Evolutionary conservation across 371 early-diverging fungal species (phyloP).

Genomic region (Apophysomyces sp.): DNA sequence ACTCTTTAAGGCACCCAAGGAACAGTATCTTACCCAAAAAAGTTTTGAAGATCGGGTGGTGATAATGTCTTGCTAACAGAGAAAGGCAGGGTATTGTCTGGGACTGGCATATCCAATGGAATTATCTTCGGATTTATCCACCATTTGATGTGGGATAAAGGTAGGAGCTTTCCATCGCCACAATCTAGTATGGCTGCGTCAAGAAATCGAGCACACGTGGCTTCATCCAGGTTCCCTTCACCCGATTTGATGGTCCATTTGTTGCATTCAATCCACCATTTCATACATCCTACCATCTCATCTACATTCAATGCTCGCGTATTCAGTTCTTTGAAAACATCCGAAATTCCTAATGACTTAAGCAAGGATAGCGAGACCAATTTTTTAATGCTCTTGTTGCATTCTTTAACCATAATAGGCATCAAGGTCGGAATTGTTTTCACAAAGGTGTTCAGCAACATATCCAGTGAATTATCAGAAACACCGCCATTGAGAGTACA

Average conservation of each 20-base stretch:
- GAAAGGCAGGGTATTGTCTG: slow-evolving; percentile 62
- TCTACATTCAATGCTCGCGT: slow-evolving; percentile 46
- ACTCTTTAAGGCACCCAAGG: not conserved
- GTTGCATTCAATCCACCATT: slow-evolving; percentile 73
- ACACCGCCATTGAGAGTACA: not conserved
- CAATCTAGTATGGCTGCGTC: slow-evolving; percentile 40
- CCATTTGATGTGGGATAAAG: slow-evolving; percentile 44
- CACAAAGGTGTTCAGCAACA: slow-evolving; percentile 55
- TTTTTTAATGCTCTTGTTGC: slow-evolving; percentile 59
- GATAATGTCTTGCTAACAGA: slow-evolving; percentile 63
- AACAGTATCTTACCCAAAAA: slow-evolving; percentile 43
- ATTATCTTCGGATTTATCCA: slow-evolving; percentile 63
- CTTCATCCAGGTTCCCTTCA: slow-evolving; percentile 4
- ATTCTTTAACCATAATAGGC: slow-evolving; percentile 39
- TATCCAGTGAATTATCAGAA: slow-evolving; percentile 9
- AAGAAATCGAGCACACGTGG: slow-evolving; percentile 19
- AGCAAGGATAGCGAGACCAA: slow-evolving; percentile 43
- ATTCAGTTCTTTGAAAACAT: slow-evolving; percentile 69
- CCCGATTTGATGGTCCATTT: slow-evolving; percentile 15
- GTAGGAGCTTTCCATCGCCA: slow-evolving; percentile 40
- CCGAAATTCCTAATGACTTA: slow-evolving; percentile 48
- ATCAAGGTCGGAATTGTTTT: slow-evolving; percentile 66
- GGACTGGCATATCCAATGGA: slow-evolving; percentile 63
- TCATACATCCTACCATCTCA: slow-evolving; percentile 72
- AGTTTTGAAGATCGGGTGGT: slow-evolving; percentile 50